A percentile compares a stretch with the other conserved stretches of the same genome.
Conservation (phyloP, 2,329 filamentous ascomycete genomes). For the Teratosphaeria zuluensis region DNA sequence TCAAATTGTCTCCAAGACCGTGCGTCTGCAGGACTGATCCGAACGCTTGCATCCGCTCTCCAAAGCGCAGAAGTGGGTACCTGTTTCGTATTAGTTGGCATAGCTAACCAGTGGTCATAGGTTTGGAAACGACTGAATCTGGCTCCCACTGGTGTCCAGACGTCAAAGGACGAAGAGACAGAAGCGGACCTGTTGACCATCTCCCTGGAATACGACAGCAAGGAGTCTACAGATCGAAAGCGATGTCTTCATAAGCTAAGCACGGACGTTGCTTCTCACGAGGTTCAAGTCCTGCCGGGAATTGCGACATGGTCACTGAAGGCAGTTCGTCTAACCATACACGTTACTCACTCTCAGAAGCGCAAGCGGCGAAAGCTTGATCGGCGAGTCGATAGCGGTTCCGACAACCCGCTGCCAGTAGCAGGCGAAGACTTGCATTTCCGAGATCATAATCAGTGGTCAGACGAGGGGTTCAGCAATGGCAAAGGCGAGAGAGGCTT, state of each 20-base stretch:
- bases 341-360: conserved; percentile 4
- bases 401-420: not conserved
- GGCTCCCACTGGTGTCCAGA: conserved; percentile 3
- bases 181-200: conserved; percentile 5
- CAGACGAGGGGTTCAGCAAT: not conserved
- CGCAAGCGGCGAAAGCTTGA: conserved; percentile 1
- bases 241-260: conserved; percentile 13
- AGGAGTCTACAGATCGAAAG: not conserved
- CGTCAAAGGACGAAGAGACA: conserved; percentile 4
- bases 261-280: conserved; percentile 13
- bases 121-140: conserved; percentile 14
- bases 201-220: conserved; percentile 17
- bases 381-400: not conserved
- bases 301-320: conserved; percentile 8
- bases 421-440: not conserved
- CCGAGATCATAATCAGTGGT: not conserved
- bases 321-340: conserved; percentile 20
- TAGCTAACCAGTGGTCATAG: conserved; percentile 3
- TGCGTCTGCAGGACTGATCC: not conserved
- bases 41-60: not conserved
- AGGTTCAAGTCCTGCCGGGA: conserved; percentile 10
- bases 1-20: not conserved
- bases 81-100: not conserved
- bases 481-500: not conserved
- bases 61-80: not conserved